Percentiles rank a stretch among this genome's conserved stretches.
Evolutionary conservation across 768 basidiomycete genomes (phyloP).

Genomic region (Pleurotus platypus): DNA sequence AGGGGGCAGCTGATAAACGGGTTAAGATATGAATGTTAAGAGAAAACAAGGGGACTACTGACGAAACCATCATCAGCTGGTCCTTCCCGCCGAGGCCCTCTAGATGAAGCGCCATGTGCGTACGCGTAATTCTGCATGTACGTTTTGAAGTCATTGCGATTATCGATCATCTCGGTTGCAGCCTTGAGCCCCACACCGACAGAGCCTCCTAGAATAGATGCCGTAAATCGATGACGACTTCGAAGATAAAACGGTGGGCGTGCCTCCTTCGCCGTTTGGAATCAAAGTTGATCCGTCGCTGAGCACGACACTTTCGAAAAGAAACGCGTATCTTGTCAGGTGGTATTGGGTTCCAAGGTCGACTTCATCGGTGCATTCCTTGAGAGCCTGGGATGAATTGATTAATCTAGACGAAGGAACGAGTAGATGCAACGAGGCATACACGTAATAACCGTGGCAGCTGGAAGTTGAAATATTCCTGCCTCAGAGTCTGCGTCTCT

Average conservation of each 20-base stretch:
- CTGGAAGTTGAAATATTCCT: slow-evolving; percentile 98
- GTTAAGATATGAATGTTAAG: background rate
- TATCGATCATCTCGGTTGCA: slow-evolving; percentile 89
- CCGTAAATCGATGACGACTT: background rate
- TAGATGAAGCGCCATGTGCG: slow-evolving; percentile 61
- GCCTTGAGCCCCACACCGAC: slow-evolving; percentile 70
- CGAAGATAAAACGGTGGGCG: slow-evolving; percentile 10
- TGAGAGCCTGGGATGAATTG: slow-evolving; percentile 59
- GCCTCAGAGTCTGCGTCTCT: slow-evolving; percentile 86
- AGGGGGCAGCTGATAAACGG: slow-evolving; percentile 53
- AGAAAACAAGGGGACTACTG: slow-evolving; percentile 28
- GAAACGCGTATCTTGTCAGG: slow-evolving; percentile 88
- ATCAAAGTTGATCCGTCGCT: slow-evolving; percentile 84
- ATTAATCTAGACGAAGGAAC: slow-evolving; percentile 5
- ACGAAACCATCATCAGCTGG: slow-evolving; percentile 93
- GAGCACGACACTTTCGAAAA: slow-evolving; percentile 88
- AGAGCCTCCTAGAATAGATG: background rate
- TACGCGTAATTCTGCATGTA: slow-evolving; percentile 99
- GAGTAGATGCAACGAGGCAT: slow-evolving; percentile 25
- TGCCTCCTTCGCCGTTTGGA: slow-evolving; percentile 73
- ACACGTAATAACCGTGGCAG: slow-evolving; percentile 90
- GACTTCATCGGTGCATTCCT: slow-evolving; percentile 94
- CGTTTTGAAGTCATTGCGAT: slow-evolving; percentile 89
- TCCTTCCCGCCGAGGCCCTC: slow-evolving; percentile 85
- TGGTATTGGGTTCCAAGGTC: slow-evolving; percentile 99